These are phyloP conservation scores for Casuarina cunninghamiana DNA, from an alignment of 306 rosid genomes.

Conservation along the genomic window DNA sequence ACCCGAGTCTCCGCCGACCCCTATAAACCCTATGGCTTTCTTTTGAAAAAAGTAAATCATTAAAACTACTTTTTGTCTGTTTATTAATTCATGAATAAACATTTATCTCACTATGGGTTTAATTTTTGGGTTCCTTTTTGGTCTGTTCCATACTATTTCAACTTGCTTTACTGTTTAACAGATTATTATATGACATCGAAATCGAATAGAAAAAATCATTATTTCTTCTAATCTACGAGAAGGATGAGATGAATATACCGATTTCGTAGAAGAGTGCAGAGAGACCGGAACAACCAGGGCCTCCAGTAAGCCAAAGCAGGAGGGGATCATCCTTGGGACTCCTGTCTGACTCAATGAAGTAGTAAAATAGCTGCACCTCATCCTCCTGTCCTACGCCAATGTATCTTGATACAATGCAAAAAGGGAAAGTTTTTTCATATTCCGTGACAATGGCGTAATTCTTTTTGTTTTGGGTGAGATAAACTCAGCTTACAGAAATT, in stretches of 20 bases:
- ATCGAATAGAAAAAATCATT: neutral
- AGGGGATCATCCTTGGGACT: conserved; percentile 29
- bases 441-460: neutral
- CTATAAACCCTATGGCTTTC: too few relatives aligned
- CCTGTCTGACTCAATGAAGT: conserved; percentile 36
- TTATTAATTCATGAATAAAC: too few relatives aligned
- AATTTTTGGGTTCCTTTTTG: too few relatives aligned
- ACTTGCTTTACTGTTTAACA: neutral
- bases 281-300: conserved; percentile 38
- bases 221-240: neutral
- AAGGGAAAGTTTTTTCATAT: neutral
- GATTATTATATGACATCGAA: too few relatives aligned
- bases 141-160: too few relatives aligned
- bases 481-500: too few relatives aligned
- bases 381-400: conserved; percentile 37
- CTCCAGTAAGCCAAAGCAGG: conserved; percentile 35
- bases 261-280: conserved; percentile 35
- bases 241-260: conserved; percentile 7
- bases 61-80: too few relatives aligned
- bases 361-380: conserved; percentile 37
- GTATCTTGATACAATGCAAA: conserved; percentile 13
- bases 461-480: neutral
- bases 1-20: too few relatives aligned
- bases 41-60: too few relatives aligned
- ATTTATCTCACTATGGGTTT: too few relatives aligned